A percentile compares a stretch with the other conserved stretches of the same genome.
Evolutionary conservation across 1,139 yeast genomes (phyloP).

Genomic region (Starmera stellimalicola): DNA sequence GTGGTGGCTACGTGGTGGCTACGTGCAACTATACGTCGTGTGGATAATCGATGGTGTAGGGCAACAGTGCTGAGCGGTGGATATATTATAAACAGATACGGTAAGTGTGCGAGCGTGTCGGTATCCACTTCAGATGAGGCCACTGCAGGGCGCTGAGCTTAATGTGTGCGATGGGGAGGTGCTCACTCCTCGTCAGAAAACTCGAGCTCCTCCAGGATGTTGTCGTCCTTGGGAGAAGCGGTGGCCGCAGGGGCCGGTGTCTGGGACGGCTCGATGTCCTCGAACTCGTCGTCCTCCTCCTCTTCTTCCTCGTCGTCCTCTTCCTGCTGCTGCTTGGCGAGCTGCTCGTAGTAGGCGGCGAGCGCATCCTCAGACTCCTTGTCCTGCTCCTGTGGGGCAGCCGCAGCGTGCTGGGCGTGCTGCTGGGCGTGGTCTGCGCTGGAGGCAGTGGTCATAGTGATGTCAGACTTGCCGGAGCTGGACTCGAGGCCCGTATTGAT

Average conservation of each 20-base stretch:
- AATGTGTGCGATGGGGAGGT: not conserved
- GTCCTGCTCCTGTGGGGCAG: constrained; percentile 32
- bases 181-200: constrained; percentile 14
- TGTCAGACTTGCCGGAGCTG: constrained; percentile 1
- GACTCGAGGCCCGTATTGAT: not conserved
- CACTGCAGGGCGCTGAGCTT: not conserved
- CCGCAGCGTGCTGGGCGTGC: not conserved
- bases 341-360: constrained; percentile 58
- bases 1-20: too few relatives aligned
- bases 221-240: constrained; percentile 2
- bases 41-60: too few relatives aligned
- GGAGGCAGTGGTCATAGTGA: not conserved
- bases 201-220: constrained; percentile 13
- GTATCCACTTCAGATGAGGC: too few relatives aligned
- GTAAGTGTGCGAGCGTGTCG: too few relatives aligned
- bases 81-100: too few relatives aligned
- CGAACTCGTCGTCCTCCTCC: constrained; percentile 43
- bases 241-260: not conserved
- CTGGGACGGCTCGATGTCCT: constrained; percentile 21
- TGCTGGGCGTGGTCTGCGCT: not conserved
- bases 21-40: too few relatives aligned
- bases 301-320: constrained; percentile 44
- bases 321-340: constrained; percentile 39
- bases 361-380: constrained; percentile 68
- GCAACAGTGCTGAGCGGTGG: too few relatives aligned